Conservation (phyloP, 345 rosid species). For the Populus tremula region DNA sequence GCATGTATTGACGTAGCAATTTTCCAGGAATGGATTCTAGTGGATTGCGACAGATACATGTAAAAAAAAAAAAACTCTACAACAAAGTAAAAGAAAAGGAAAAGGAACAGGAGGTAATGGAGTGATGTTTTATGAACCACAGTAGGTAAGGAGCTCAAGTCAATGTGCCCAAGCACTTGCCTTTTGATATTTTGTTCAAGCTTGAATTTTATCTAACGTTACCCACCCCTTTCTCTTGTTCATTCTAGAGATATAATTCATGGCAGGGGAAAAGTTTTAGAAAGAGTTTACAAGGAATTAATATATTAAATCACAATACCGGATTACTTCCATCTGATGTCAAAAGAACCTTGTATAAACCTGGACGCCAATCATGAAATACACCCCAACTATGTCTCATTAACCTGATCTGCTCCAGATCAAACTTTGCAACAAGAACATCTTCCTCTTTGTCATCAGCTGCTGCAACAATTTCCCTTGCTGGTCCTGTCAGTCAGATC, state of each 20-base stretch:
- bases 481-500: slow-evolving; percentile 56
- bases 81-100: background rate
- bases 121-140: background rate
- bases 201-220: background rate
- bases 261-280: background rate
- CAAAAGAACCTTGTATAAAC: slow-evolving; percentile 80
- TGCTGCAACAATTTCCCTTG: slow-evolving; percentile 68
- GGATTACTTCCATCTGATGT: slow-evolving; percentile 72
- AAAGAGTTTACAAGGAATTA: slow-evolving; percentile 3
- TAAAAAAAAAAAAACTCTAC: background rate
- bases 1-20: background rate
- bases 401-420: slow-evolving; percentile 64
- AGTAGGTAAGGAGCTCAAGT: background rate
- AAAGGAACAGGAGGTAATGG: background rate
- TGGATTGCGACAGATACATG: background rate
- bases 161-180: background rate
- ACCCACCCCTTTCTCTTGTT: background rate
- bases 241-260: background rate
- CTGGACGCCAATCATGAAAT: slow-evolving; percentile 88
- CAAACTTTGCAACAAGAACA: slow-evolving; percentile 72
- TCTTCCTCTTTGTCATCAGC: slow-evolving; percentile 77
- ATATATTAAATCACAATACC: slow-evolving; percentile 15
- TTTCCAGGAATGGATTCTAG: background rate
- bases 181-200: background rate
- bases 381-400: slow-evolving; percentile 90